Evolutionary conservation across 176 grass and related monocot genomes (phyloP).

Genomic region (Urochloa ruziziensis): DNA sequence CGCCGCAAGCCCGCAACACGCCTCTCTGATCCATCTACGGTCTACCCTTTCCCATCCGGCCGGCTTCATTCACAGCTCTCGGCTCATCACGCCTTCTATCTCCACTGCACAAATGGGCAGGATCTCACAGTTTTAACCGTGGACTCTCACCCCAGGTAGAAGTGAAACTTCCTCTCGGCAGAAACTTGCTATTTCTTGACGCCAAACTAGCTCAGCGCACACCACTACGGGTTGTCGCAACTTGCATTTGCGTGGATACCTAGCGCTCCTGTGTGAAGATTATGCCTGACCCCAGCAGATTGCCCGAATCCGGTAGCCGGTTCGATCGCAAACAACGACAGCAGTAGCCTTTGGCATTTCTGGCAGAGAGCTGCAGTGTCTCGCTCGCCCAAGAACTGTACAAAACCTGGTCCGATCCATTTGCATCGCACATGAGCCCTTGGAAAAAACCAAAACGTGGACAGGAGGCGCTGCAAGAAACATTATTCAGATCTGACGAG

Average conservation of each 20-base stretch:
- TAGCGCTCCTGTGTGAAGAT: neutral
- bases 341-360: slow-evolving; percentile 28
- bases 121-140: neutral
- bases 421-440: neutral
- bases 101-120: neutral
- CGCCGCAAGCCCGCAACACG: neutral
- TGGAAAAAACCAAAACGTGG: neutral
- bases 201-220: neutral
- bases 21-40: neutral
- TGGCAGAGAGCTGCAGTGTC: neutral
- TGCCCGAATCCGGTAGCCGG: slow-evolving; percentile 12
- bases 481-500: slow-evolving; percentile 12
- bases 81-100: neutral
- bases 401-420: slow-evolving; percentile 29
- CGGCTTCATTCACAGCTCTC: neutral
- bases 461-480: too few relatives aligned
- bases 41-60: neutral
- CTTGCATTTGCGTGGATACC: neutral
- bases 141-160: neutral
- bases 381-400: slow-evolving; percentile 10
- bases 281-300: neutral
- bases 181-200: neutral
- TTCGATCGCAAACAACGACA: slow-evolving; percentile 5
- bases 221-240: neutral
- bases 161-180: neutral